Evolutionary conservation across 768 basidiomycete genomes (phyloP), one percentile per base, ranked within the genome.

Genomic region (Russula earlei): DNA sequence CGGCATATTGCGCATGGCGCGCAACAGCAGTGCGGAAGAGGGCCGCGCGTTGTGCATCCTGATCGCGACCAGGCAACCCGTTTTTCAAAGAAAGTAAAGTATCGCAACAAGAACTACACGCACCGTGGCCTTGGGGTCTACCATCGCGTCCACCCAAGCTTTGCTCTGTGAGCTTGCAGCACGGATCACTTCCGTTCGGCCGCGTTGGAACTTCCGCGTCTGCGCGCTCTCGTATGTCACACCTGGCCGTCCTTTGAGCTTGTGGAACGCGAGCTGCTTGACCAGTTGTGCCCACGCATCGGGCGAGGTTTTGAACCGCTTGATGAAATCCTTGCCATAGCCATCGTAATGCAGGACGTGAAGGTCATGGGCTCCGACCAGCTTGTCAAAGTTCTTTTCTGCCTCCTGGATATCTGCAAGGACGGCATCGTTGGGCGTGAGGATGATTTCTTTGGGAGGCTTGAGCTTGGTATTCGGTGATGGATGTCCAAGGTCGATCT

Each of bases 221-320:
- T 97, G 94, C 5, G 87, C 86, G 60, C 84, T 86, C 76, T 99
- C 95, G 72, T 99, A 99, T 58, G 87, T 84, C 44, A 89, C 83
- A 2, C 81, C 88, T 9, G 87, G 83, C 2, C 87, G 77, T 6
- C 74, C 73, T 63, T 75, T 77, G 77, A 93, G 80, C 72, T 94
- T 93, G 69, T 87, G 82, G 75, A 90, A 97, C 20, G 94, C 95
- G 45, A 97, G 84, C 70, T 97, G 95, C 74, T 94, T 97, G 63
- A 94, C 84, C 52, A 98, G 77, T 72, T 99, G 96, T 17, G 79
- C 89, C 84, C 92, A 93, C 25, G 94, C 93, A 65, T 99, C 96
- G 0, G 95, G 96, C 1, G 89, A 92, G 45, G 81, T 75, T 65
- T 84, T 84, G 77, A 79, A 80, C 54, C 74, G 77, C 74, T 96